A percentile compares a stretch with the other conserved stretches of the same genome.
Conservation (phyloP, 768 basidiomycete species). For the Macrocybe gigantea region DNA sequence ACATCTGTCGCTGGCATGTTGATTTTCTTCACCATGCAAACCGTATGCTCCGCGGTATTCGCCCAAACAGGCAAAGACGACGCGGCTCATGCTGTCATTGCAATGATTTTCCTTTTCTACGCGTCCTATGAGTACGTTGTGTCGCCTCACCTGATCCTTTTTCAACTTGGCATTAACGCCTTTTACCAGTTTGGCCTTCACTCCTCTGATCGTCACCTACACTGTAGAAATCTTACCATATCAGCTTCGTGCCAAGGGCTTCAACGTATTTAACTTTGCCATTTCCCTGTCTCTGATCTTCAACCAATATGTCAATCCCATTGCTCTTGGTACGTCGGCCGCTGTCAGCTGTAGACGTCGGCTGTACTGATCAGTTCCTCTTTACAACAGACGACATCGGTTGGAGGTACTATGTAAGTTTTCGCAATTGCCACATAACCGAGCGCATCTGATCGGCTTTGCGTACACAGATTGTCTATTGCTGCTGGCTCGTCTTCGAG, state of each 20-base stretch:
- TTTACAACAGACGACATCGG: conserved; percentile 29
- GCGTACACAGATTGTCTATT: conserved; percentile 61
- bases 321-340: conserved; percentile 45
- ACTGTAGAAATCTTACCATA: conserved; percentile 87
- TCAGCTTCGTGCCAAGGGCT: conserved; percentile 79
- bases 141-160: not conserved
- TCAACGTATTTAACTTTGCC: conserved; percentile 75
- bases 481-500: conserved; percentile 65
- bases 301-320: conserved; percentile 85
- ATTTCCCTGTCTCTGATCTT: conserved; percentile 80
- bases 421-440: conserved; percentile 62
- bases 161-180: not conserved
- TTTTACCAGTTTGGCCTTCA: conserved; percentile 60
- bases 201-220: conserved; percentile 82
- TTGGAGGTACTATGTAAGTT: conserved; percentile 83
- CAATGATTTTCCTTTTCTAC: conserved; percentile 82
- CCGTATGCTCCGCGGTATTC: conserved; percentile 57
- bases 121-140: conserved; percentile 64
- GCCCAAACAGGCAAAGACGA: conserved; percentile 29
- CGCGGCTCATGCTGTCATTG: conserved; percentile 70
- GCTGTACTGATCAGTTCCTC: not conserved
- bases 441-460: conserved; percentile 63
- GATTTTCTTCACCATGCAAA: conserved; percentile 64
- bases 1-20: conserved; percentile 53
- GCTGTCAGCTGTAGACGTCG: not conserved